Conservation (phyloP, 257 asterid species). For the Eustoma russellianum region DNA sequence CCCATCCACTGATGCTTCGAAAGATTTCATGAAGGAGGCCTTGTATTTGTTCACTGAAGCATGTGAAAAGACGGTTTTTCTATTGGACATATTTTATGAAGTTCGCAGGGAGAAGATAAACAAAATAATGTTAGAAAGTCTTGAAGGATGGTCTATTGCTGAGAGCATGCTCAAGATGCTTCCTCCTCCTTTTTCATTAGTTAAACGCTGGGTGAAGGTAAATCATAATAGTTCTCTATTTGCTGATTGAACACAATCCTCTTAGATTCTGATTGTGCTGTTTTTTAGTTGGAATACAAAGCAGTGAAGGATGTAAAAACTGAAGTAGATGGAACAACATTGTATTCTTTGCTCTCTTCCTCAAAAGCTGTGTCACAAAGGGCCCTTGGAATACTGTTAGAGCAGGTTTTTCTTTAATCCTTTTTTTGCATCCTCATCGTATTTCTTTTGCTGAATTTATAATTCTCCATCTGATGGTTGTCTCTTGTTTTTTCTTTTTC, state of each 20-base stretch:
- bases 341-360: slow-evolving; percentile 61
- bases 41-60: slow-evolving; percentile 46
- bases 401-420: slow-evolving; percentile 50
- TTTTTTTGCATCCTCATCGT: slow-evolving; percentile 11
- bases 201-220: slow-evolving; percentile 90
- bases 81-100: slow-evolving; percentile 47
- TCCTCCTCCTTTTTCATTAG: slow-evolving; percentile 54
- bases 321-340: slow-evolving; percentile 28
- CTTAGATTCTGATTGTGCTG: slow-evolving; percentile 22
- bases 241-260: slow-evolving; percentile 7
- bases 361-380: slow-evolving; percentile 37
- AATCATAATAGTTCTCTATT: slow-evolving; percentile 15
- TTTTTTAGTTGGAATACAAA: slow-evolving; percentile 51
- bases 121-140: slow-evolving; percentile 43
- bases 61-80: slow-evolving; percentile 58
- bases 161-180: slow-evolving; percentile 37
- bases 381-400: slow-evolving; percentile 61
- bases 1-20: slow-evolving; percentile 32
- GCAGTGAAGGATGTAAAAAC: slow-evolving; percentile 28
- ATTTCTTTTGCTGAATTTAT: neutral
- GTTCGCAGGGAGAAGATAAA: slow-evolving; percentile 32
- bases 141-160: slow-evolving; percentile 70
- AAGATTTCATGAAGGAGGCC: slow-evolving; percentile 15
- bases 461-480: neutral
- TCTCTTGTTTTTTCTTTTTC: slow-evolving; percentile 9